Conservation (phyloP, 2,329 filamentous ascomycete genomes). For the Botryosphaeria dothidea region DNA sequence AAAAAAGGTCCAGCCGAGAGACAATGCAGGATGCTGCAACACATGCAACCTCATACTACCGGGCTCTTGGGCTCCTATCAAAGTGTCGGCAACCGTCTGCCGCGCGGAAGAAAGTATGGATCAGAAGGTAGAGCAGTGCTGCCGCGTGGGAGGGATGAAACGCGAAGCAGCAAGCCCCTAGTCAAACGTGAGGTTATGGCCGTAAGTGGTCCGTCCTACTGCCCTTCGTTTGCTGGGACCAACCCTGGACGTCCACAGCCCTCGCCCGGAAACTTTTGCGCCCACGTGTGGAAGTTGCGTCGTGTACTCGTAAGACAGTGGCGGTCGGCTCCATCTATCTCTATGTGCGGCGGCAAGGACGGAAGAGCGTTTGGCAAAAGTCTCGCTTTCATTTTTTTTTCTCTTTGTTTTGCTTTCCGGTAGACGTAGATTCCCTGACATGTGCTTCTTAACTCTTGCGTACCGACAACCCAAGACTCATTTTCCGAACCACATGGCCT, state of each 20-base stretch:
- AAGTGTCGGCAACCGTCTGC: constrained; percentile 9
- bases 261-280: constrained; percentile 12
- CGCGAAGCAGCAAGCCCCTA: not conserved
- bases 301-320: constrained; percentile 4
- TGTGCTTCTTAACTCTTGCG: not conserved
- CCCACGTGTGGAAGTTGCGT: constrained; percentile 2
- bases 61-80: not conserved
- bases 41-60: not conserved
- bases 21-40: too few relatives aligned
- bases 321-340: not conserved
- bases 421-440: constrained; percentile 11
- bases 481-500: not conserved
- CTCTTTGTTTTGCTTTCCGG: not conserved
- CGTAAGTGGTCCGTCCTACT: not conserved
- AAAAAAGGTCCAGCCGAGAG: not conserved
- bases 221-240: not conserved
- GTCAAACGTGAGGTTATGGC: not conserved
- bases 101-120: not conserved
- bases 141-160: constrained; percentile 8
- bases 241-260: not conserved
- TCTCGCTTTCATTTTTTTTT: constrained; percentile 13
- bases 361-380: not conserved
- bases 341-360: not conserved
- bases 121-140: not conserved
- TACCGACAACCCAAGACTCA: not conserved